phyloP scores from a whole-genome alignment of 768 basidiomycete genomes.

The Russula compacta region DNA sequence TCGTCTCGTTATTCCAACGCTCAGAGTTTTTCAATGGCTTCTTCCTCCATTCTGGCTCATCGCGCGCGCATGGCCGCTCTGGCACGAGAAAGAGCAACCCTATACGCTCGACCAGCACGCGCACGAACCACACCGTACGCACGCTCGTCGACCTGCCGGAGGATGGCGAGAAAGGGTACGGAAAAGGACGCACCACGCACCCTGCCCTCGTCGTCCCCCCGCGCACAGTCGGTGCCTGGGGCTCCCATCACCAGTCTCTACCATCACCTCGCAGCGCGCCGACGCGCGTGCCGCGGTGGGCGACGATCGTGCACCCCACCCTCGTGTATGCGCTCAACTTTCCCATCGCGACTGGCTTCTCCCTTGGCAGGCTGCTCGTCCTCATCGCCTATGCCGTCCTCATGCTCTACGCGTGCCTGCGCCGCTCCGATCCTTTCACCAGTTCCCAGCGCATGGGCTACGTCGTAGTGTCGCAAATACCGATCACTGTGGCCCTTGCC shows the following conservation, averaged over 20 bases:
- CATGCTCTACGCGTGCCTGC: slow-evolving; percentile 32
- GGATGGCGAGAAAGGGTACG: background rate
- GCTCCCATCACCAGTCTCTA: background rate
- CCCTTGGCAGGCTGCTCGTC: slow-evolving; percentile 32
- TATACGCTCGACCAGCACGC: background rate
- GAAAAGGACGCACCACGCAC: background rate
- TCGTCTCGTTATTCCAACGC: slow-evolving; percentile 14
- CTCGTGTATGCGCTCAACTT: slow-evolving; percentile 27
- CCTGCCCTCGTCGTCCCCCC: background rate
- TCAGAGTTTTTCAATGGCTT: slow-evolving; percentile 13
- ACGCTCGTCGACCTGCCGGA: background rate
- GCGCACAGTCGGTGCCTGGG: background rate
- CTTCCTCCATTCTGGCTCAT: slow-evolving; percentile 11
- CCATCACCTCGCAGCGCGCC: slow-evolving; percentile 19
- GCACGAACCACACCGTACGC: background rate
- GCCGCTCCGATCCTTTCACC: slow-evolving; percentile 28
- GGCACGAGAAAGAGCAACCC: background rate
- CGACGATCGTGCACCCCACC: slow-evolving; percentile 27
- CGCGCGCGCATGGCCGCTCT: slow-evolving; percentile 4
- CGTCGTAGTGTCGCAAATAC: slow-evolving; percentile 38
- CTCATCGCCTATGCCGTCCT: slow-evolving; percentile 29
- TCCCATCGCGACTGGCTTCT: slow-evolving; percentile 30
- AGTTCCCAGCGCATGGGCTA: slow-evolving; percentile 28
- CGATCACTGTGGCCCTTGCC: slow-evolving; percentile 35
- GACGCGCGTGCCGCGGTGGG: slow-evolving; percentile 32